A percentile compares a stretch with the other conserved stretches of the same genome.
Evolutionary conservation across 1,284 basidiomycete species (phyloP).

Genomic region (Leccinum insolens): DNA sequence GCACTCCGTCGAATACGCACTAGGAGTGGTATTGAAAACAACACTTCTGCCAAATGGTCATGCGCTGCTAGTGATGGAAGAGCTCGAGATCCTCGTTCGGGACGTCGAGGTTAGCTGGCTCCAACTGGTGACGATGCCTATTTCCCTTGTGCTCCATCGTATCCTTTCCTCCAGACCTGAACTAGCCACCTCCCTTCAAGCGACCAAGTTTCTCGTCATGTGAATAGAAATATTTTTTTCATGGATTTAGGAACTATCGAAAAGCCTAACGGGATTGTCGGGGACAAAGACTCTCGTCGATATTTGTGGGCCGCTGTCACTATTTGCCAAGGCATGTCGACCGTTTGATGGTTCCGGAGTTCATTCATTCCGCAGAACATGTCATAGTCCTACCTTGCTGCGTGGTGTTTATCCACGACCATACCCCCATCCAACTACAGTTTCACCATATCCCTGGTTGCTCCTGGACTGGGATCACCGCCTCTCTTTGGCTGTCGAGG

Average conservation of each 20-base stretch:
- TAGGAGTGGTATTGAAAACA: conserved; percentile 38
- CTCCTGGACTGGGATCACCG: conserved; percentile 33
- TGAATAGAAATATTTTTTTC: conserved; percentile 34
- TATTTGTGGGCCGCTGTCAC: conserved; percentile 38
- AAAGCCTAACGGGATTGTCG: conserved; percentile 8
- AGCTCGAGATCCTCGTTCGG: conserved; percentile 24
- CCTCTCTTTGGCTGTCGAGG: conserved; percentile 26
- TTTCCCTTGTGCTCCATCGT: conserved; percentile 37
- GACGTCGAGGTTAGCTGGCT: conserved; percentile 27
- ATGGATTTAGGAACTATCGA: conserved; percentile 40
- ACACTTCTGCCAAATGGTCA: conserved; percentile 33
- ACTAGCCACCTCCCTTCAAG: conserved; percentile 9
- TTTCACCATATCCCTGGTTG: conserved; percentile 9
- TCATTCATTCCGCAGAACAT: conserved; percentile 32
- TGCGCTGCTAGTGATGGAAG: conserved; percentile 29
- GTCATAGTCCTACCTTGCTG: conserved; percentile 38
- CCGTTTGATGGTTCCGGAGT: conserved; percentile 11
- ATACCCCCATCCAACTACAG: conserved; percentile 20
- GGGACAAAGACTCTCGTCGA: conserved; percentile 26
- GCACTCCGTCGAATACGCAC: conserved; percentile 10
- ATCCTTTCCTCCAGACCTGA: conserved; percentile 35
- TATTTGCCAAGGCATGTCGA: conserved; percentile 43
- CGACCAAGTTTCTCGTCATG: conserved; percentile 32
- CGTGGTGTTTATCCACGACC: conserved; percentile 37
- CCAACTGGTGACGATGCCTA: conserved; percentile 42